Base-by-base conservation (phyloP, 345 rosid species). In the Brassica carinata region DNA sequence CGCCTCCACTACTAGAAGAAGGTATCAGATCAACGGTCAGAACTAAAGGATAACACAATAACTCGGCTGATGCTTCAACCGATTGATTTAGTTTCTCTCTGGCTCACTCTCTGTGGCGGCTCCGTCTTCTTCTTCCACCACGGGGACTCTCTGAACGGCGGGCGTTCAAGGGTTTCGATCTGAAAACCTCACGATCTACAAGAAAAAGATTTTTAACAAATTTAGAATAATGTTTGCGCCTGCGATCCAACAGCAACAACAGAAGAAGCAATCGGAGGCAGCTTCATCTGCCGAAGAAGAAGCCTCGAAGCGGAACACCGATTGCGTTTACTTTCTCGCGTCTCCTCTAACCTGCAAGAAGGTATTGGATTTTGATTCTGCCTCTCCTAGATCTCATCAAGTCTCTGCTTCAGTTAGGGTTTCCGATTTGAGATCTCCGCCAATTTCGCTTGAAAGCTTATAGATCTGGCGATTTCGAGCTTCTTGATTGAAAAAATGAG, bases 281-380 rank as follows among this genome's bases (percentile, higher is more conserved):
- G 26, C 26, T 23, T 23, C 26, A 23, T 23, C 26, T 23, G 26
- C 77, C 10, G 97, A 86, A 64, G 97, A 92, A 58, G 98, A 92
- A 73, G 96, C 94, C 62, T 83, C 91, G 83, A 94, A 94, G 81
- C 82, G 93, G 84, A 92, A 92, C 77, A 94, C 98, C 55, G 99
- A 93, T 88, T 95, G 98, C 77, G 96, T 95, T 82, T 93, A 93
- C 66, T 62, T 62, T 5, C 66, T 64, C 45, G 97, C 98, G 15
- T 93, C 98, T 61, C 99, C 99, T 84, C 82, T 90, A 80, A 93
- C 98, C 82, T 95, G 99, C 94, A 93, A 93, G 86, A 95, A 95
- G 99, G 99, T 95, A 67, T 61, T 23, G 26, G n/a, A 23, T 23
- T 19, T 23, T 23, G 26, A 23, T 23, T 1, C 1, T 23, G 26